Evolutionary conservation across 2,329 filamentous ascomycete genomes (phyloP).

Genomic region (Fusarium tanahbumbuense): DNA sequence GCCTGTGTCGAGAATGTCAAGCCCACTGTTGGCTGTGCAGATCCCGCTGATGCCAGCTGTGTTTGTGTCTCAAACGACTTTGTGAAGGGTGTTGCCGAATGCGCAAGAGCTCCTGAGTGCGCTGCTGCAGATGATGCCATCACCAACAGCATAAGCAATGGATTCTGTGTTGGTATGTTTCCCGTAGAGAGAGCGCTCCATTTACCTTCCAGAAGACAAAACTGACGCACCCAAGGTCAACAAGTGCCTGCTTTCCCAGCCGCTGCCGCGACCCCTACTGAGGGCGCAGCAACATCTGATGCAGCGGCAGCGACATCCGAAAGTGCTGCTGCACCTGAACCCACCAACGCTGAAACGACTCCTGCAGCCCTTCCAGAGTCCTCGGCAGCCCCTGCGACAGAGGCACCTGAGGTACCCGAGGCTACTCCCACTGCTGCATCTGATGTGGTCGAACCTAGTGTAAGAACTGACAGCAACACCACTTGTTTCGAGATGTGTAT

Average conservation of each 20-base stretch:
- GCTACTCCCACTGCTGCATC: conserved; percentile 7
- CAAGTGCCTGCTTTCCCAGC: conserved; percentile 19
- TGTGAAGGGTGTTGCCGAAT: conserved; percentile 55
- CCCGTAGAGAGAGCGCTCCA: background rate
- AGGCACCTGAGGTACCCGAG: conserved; percentile 14
- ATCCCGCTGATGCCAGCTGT: conserved; percentile 51
- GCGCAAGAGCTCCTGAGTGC: conserved; percentile 48
- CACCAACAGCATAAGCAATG: conserved; percentile 26
- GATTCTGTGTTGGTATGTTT: conserved; percentile 44
- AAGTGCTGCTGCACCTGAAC: conserved; percentile 6
- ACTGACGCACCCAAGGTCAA: conserved; percentile 29
- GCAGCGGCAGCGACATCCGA: conserved; percentile 22
- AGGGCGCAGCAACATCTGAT: conserved; percentile 15
- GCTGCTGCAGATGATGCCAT: conserved; percentile 41
- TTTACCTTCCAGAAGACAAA: background rate
- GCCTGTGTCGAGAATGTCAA: conserved; percentile 27
- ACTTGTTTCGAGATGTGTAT: background rate
- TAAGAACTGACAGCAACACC: conserved; percentile 16
- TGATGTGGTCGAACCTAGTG: conserved; percentile 23
- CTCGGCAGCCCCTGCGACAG: background rate
- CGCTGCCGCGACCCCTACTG: conserved; percentile 16
- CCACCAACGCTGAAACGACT: conserved; percentile 17
- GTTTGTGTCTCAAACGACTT: conserved; percentile 55
- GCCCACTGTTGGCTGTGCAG: conserved; percentile 40
- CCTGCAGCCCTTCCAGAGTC: conserved; percentile 12